These are phyloP conservation scores for Daldinia sp. DNA, from an alignment of 2,329 filamentous ascomycete species.

Conservation along the genomic window DNA sequence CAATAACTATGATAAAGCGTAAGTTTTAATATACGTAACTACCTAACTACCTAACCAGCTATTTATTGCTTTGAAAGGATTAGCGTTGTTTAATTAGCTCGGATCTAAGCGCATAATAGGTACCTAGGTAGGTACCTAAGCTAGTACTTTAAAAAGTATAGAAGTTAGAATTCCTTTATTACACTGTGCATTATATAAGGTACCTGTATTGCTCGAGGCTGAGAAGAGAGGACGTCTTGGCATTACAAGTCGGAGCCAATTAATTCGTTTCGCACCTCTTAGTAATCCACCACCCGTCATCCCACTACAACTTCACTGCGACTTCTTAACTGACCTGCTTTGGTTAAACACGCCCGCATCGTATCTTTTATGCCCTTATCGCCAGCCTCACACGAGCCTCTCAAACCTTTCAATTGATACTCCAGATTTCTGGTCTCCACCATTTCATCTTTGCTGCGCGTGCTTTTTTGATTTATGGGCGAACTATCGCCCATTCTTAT, in stretches of 20 bases:
- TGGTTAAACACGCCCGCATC: constrained; percentile 17
- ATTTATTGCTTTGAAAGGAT: not conserved
- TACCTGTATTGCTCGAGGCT: constrained; percentile 18
- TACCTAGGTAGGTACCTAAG: not conserved
- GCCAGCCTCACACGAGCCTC: constrained; percentile 17
- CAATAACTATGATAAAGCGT: too few species aligned
- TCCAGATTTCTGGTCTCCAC: not conserved
- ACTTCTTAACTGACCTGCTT: constrained; percentile 16
- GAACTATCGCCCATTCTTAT: constrained; percentile 37
- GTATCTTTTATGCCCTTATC: constrained; percentile 32
- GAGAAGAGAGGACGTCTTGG: constrained; percentile 26
- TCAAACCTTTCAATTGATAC: constrained; percentile 28
- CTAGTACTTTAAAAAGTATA: not conserved
- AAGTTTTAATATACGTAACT: constrained; percentile 3
- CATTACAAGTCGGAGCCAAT: constrained; percentile 23
- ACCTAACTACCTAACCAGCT: not conserved
- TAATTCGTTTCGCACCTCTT: constrained; percentile 7
- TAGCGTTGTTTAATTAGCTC: not conserved
- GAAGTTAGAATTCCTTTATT: not conserved
- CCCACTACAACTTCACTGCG: constrained; percentile 33
- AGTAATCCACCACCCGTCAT: constrained; percentile 34
- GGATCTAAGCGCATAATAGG: not conserved
- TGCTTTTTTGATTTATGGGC: constrained; percentile 40
- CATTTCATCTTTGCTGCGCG: constrained; percentile 6
- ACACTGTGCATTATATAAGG: not conserved